Base-by-base conservation (phyloP, 768 basidiomycete genomes). In the Russula virescens region DNA sequence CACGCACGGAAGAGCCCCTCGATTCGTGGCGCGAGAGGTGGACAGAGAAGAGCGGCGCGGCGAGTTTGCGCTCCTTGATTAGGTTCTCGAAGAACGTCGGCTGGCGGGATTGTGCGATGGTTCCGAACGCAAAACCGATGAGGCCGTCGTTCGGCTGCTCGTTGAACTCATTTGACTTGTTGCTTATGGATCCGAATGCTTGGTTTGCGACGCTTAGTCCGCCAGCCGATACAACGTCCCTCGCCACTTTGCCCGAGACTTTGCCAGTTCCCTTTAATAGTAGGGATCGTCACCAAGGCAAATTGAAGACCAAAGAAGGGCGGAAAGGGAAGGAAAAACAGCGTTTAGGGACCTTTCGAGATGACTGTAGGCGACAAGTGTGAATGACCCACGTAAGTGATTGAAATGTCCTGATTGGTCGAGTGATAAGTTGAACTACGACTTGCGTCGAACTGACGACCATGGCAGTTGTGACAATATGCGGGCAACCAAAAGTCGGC, bases 1-100 rank as follows among this genome's bases (percentile, higher is more conserved):
- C 34, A 46, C 73, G 59, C 53, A 83, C 79, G 75, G 85, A 78
- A 23, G 83, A 82, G 5, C 83, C 82, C n/a, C 64, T 50, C 60
- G 68, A 58, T 63, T 75, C 51, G 13, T 65, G 64, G 10, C 82
- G 72, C n/a, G 80, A 74, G 35, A 87, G 69, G 66, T 86, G 79
- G n/a, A 88, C 77, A 16, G 81, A 80, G 69, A 89, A 89, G 5
- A 83, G 67, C 14, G 82, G 79, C 0, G 75, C 71, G 5, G 72
- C 69, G 28, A 87, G 60, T 64, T 74, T 73, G 50, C 73, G 71
- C 65, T 72, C 65, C 16, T 69, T 65, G 19, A 88, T 78, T 43
- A 88, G 70, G 65, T 82, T 86, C 71, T 89, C 88, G 64, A 87
- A 84, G 66, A 87, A 81, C 0, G 87, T 87, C 9, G 79, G 76